phyloP scores from a whole-genome alignment of 73 alveolate genomes.

The Urostyla sp. region DNA sequence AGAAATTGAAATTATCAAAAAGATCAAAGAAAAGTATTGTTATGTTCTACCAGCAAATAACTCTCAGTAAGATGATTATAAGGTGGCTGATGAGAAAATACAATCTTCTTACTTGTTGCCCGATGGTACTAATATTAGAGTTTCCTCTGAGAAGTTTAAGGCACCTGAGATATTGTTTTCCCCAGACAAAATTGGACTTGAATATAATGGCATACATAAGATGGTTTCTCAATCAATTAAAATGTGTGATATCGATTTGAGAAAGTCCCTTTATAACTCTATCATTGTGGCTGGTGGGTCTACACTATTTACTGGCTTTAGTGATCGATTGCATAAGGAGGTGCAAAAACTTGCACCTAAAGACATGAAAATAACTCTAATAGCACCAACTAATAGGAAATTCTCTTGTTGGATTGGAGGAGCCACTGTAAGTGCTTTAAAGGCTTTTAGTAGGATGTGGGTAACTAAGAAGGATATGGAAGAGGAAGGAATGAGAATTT shows the following conservation, averaged over 20 bases:
- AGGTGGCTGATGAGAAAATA: constrained; percentile 5
- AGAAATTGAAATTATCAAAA: constrained; percentile 88
- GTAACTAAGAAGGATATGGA: constrained; percentile 88
- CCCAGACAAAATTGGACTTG: constrained; percentile 89
- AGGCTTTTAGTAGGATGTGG: constrained; percentile 93
- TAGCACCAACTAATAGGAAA: constrained; percentile 88
- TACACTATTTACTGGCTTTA: constrained; percentile 80
- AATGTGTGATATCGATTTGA: constrained; percentile 88
- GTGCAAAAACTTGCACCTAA: constrained; percentile 87
- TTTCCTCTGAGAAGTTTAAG: constrained; percentile 74
- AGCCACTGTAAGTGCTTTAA: constrained; percentile 86
- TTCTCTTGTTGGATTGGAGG: constrained; percentile 95
- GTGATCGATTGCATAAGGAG: constrained; percentile 87
- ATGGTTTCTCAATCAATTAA: constrained; percentile 79
- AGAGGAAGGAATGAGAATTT: constrained; percentile 82
- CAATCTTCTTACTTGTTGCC: constrained; percentile 83
- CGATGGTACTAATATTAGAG: constrained; percentile 82
- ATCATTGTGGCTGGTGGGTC: constrained; percentile 87
- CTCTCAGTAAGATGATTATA: constrained; percentile 7
- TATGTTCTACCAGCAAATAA: constrained; percentile 48
- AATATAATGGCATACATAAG: constrained; percentile 88
- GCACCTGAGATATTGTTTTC: constrained; percentile 97
- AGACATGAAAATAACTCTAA: constrained; percentile 82
- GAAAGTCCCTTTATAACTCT: constrained; percentile 75
- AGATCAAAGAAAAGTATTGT: constrained; percentile 88